Conservation (phyloP, 352 stramenopile species). For the Phytophthora litchii region DNA sequence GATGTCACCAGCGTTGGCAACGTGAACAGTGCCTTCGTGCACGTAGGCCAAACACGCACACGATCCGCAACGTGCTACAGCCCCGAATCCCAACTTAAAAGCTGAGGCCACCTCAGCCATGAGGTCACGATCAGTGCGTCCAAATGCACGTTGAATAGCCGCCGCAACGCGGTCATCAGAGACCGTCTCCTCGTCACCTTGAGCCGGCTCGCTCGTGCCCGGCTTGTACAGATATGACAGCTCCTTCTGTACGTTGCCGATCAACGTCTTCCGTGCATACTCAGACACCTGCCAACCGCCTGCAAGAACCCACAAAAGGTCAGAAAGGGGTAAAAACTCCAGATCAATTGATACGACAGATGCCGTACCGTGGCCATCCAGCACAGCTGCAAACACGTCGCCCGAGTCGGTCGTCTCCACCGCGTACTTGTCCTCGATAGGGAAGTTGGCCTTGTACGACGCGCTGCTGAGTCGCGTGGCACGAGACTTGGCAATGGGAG, state of each 20-base stretch:
- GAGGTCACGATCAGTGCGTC: constrained; percentile 85
- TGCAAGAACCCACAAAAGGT: constrained; percentile 18
- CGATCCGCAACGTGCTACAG: constrained; percentile 86
- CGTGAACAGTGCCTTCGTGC: constrained; percentile 74
- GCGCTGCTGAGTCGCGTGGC: constrained; percentile 57
- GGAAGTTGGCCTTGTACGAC: constrained; percentile 73
- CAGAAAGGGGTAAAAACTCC: not conserved
- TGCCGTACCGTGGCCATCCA: constrained; percentile 88
- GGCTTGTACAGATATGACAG: constrained; percentile 56
- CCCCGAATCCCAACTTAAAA: constrained; percentile 92
- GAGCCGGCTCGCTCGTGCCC: constrained; percentile 24
- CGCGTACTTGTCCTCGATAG: constrained; percentile 86
- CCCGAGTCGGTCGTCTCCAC: constrained; percentile 71
- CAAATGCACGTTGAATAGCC: constrained; percentile 86
- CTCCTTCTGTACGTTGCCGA: constrained; percentile 83
- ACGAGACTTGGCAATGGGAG: constrained; percentile 46
- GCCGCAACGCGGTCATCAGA: constrained; percentile 60
- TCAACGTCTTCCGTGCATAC: constrained; percentile 79
- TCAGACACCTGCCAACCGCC: constrained; percentile 94
- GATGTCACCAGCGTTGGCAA: constrained; percentile 90
- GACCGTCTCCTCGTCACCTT: constrained; percentile 34
- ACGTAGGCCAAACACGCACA: constrained; percentile 88
- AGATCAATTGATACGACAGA: not conserved
- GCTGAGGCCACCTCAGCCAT: constrained; percentile 78
- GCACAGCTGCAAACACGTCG: constrained; percentile 86